Percentiles rank a stretch among this genome's conserved stretches.
Conservation (phyloP, 106 monocot species). For the Amphibolis antarctica region DNA sequence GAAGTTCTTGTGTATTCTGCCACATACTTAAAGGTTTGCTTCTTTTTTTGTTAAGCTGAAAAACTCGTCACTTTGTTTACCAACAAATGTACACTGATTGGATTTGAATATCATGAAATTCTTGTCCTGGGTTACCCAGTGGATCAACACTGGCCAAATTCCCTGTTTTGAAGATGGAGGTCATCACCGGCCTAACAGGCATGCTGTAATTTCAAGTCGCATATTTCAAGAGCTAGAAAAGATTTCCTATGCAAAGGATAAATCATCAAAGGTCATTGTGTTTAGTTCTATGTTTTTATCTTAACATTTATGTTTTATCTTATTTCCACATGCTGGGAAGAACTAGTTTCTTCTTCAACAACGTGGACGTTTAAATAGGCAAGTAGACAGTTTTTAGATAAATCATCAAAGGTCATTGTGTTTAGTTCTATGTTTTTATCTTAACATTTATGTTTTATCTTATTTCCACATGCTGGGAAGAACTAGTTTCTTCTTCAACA, state of each 20-base stretch:
- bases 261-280: constrained; percentile 35
- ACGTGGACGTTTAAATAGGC: too few species aligned
- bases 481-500: too few species aligned
- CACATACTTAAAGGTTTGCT: constrained; percentile 73
- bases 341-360: too few species aligned
- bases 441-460: too few species aligned
- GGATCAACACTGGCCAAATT: constrained; percentile 96
- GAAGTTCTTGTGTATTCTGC: constrained; percentile 64
- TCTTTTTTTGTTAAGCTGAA: not conserved
- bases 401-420: too few species aligned
- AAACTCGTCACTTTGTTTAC: not conserved
- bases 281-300: not conserved
- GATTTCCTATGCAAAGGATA: constrained; percentile 39
- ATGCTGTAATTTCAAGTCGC: constrained; percentile 77
- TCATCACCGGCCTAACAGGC: constrained; percentile 85
- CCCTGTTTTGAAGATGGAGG: constrained; percentile 96
- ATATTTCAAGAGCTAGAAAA: constrained; percentile 85
- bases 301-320: too few species aligned
- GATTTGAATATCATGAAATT: constrained; percentile 1
- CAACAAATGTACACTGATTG: not conserved
- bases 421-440: too few species aligned
- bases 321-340: too few species aligned
- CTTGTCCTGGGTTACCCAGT: constrained; percentile 23
- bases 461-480: too few species aligned
- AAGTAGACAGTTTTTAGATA: too few species aligned